phyloP scores from a whole-genome alignment of 2,329 filamentous ascomycete genomes.

The Epichloe baconii region DNA sequence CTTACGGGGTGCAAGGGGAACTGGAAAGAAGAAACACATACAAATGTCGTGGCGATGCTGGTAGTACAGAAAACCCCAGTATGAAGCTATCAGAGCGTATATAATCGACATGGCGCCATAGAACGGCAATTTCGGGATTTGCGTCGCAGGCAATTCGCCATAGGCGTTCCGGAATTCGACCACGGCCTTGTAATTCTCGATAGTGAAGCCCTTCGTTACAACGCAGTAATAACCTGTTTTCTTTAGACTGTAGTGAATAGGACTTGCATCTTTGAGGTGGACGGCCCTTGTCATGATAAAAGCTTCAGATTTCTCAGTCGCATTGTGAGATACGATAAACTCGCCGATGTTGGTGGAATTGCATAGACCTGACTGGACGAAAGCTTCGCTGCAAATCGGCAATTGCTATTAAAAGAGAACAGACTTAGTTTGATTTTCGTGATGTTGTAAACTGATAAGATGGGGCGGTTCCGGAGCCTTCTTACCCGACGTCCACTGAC shows the following conservation, averaged over 20 bases:
- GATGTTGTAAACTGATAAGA: not conserved
- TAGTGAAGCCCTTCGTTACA: conserved; percentile 57
- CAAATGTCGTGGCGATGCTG: conserved; percentile 86
- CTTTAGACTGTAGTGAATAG: conserved; percentile 71
- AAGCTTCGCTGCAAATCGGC: conserved; percentile 61
- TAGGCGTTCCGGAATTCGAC: conserved; percentile 94
- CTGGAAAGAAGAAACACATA: conserved; percentile 27
- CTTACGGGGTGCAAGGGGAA: not conserved
- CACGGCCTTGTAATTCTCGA: conserved; percentile 60
- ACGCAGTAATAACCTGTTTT: conserved; percentile 97
- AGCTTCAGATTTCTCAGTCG: conserved; percentile 55
- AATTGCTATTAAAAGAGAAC: conserved; percentile 19
- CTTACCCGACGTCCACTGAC: conserved; percentile 33
- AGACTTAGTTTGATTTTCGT: not conserved
- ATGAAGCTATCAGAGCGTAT: conserved; percentile 73
- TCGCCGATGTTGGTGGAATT: conserved; percentile 65
- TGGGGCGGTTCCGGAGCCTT: conserved; percentile 31
- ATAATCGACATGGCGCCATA: conserved; percentile 90
- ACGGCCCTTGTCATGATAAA: conserved; percentile 69
- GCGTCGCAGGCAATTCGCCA: conserved; percentile 85
- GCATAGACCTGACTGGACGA: conserved; percentile 58
- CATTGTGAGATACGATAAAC: conserved; percentile 71
- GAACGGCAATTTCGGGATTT: conserved; percentile 94
- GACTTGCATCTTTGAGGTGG: conserved; percentile 60
- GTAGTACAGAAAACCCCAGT: conserved; percentile 90